phyloP scores from a whole-genome alignment of 768 basidiomycete genomes.

The Filobasidium wieringae region DNA sequence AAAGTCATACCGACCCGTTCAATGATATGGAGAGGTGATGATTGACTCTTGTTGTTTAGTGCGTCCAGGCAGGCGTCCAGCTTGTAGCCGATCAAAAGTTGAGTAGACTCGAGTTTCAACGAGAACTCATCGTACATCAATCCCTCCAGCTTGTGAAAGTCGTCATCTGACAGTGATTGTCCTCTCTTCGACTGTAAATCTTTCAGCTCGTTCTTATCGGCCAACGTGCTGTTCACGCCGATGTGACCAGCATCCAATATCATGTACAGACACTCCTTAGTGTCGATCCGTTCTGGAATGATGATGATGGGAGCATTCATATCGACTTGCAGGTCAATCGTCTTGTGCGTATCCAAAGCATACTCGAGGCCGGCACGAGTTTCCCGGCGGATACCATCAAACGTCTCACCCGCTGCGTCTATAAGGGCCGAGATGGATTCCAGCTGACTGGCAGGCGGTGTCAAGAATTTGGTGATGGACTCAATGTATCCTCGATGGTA shows the following conservation, averaged over 20 bases:
- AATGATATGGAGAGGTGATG: constrained; percentile 60
- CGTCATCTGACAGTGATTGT: constrained; percentile 72
- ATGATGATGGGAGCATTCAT: constrained; percentile 95
- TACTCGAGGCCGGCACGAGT: constrained; percentile 88
- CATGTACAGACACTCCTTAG: constrained; percentile 66
- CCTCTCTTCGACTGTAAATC: constrained; percentile 71
- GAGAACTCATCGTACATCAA: constrained; percentile 90
- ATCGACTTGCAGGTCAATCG: constrained; percentile 89
- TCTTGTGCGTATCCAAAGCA: constrained; percentile 86
- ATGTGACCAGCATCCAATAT: constrained; percentile 95
- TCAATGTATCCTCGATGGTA: constrained; percentile 92
- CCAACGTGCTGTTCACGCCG: constrained; percentile 78
- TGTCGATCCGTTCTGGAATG: constrained; percentile 84
- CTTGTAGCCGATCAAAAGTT: constrained; percentile 84
- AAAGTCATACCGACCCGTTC: constrained; percentile 86
- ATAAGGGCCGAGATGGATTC: constrained; percentile 90
- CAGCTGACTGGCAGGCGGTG: constrained; percentile 82
- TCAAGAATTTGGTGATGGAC: constrained; percentile 79
- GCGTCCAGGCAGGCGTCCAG: constrained; percentile 71
- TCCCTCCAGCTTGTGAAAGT: constrained; percentile 71
- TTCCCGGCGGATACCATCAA: constrained; percentile 86
- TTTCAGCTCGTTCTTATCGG: constrained; percentile 64
- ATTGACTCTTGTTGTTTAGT: constrained; percentile 49
- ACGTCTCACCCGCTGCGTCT: constrained; percentile 77
- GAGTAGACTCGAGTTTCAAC: constrained; percentile 72